Conservation (phyloP, 2,329 filamentous ascomycete genomes). For the Alternaria conjuncta region DNA sequence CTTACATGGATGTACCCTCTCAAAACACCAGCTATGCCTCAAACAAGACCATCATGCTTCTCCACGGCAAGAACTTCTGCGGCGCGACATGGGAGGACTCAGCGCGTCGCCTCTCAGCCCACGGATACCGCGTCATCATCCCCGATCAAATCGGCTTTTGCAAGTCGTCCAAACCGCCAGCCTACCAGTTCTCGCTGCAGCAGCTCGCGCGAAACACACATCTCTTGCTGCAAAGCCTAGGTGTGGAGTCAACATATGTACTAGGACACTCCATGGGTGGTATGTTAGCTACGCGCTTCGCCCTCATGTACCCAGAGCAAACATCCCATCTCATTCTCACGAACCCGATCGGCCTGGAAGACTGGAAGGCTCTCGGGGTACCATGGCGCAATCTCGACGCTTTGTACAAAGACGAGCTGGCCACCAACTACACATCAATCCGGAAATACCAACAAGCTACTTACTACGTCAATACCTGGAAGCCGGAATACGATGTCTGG, state of each 20-base stretch:
- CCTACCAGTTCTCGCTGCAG: conserved; percentile 61
- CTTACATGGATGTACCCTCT: conserved; percentile 61
- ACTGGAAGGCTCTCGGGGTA: conserved; percentile 52
- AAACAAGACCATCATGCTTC: conserved; percentile 54
- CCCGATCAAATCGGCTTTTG: conserved; percentile 65
- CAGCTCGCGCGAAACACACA: conserved; percentile 61
- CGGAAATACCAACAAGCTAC: conserved; percentile 38
- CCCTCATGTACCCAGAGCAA: conserved; percentile 57
- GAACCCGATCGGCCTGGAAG: conserved; percentile 62
- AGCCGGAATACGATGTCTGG: conserved; percentile 60
- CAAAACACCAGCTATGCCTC: conserved; percentile 38
- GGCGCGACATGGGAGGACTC: conserved; percentile 60
- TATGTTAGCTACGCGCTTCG: conserved; percentile 61
- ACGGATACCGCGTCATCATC: conserved; percentile 60
- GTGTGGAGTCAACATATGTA: conserved; percentile 54
- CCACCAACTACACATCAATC: conserved; percentile 32
- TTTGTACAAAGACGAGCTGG: conserved; percentile 24
- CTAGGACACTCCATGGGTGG: conserved; percentile 64
- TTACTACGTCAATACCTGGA: conserved; percentile 52
- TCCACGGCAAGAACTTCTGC: conserved; percentile 66
- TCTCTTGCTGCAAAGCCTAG: conserved; percentile 55
- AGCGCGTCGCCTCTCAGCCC: conserved; percentile 49
- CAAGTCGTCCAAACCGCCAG: conserved; percentile 60
- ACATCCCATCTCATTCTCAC: conserved; percentile 57
- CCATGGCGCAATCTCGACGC: conserved; percentile 31